Evolutionary conservation across 2,329 filamentous ascomycete genomes (phyloP).

Genomic region (Chrysoporthe deuterocubensis): DNA sequence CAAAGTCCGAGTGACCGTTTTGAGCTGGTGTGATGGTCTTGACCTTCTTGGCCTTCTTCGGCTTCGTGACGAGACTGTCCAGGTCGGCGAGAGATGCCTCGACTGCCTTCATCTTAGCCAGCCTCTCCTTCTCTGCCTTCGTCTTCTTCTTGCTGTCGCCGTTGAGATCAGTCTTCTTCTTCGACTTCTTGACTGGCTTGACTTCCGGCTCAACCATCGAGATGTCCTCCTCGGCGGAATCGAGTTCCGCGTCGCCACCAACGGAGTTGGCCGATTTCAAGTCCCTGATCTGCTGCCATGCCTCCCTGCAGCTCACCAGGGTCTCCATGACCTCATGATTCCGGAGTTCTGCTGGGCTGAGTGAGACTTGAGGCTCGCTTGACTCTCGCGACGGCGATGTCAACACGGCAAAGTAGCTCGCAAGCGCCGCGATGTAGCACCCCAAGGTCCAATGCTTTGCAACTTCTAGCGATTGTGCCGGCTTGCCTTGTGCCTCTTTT

Average conservation of each 20-base stretch:
- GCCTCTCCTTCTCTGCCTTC: constrained; percentile 43
- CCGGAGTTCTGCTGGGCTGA: constrained; percentile 78
- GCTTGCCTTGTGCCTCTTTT: constrained; percentile 57
- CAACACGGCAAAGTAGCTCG: constrained; percentile 94
- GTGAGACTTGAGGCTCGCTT: constrained; percentile 56
- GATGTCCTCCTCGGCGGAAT: constrained; percentile 36
- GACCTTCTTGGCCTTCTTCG: constrained; percentile 48
- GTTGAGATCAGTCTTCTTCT: constrained; percentile 31
- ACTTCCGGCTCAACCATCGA: constrained; percentile 36
- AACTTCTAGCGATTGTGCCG: constrained; percentile 59
- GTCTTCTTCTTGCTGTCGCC: constrained; percentile 43
- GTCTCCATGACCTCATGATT: constrained; percentile 92
- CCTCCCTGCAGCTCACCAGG: constrained; percentile 75
- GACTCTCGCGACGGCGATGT: constrained; percentile 74
- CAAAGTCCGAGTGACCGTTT: constrained; percentile 80
- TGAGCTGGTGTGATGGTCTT: constrained; percentile 41
- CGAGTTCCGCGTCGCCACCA: constrained; percentile 31
- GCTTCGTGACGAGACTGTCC: constrained; percentile 60
- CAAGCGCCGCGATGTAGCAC: constrained; percentile 83
- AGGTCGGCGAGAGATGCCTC: constrained; percentile 74
- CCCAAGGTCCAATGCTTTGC: constrained; percentile 81
- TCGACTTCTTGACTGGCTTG: constrained; percentile 40
- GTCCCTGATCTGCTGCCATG: constrained; percentile 77
- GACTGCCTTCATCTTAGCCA: constrained; percentile 58
- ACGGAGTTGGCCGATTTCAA: constrained; percentile 54